phyloP scores from a whole-genome alignment of 768 basidiomycete genomes.

The Austroboletus eburneus region DNA sequence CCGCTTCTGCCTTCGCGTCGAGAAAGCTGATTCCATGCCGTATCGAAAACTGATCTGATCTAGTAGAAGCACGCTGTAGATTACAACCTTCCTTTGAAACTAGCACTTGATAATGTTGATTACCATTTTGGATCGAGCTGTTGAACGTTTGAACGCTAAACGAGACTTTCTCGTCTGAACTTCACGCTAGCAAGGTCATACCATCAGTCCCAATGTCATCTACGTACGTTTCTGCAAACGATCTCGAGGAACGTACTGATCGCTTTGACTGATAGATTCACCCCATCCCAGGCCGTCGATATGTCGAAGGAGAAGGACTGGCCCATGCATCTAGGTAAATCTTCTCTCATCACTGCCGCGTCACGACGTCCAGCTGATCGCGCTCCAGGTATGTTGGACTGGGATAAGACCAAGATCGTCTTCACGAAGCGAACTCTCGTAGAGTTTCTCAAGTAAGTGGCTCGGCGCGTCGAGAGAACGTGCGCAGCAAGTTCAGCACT shows the following conservation, averaged over 20 bases:
- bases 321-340: slow-evolving; percentile 60
- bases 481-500: slow-evolving; percentile 23
- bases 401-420: slow-evolving; percentile 71
- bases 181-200: not conserved
- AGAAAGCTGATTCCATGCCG: too few species aligned
- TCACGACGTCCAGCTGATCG: not conserved
- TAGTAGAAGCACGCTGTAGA: too few species aligned
- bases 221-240: slow-evolving; percentile 16
- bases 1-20: too few species aligned
- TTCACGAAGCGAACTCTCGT: slow-evolving; percentile 75
- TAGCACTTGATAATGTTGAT: not conserved
- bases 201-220: slow-evolving; percentile 16
- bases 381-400: slow-evolving; percentile 67
- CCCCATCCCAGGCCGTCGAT: slow-evolving; percentile 52
- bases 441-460: slow-evolving; percentile 69
- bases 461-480: not conserved
- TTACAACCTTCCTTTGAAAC: too few species aligned
- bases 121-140: slow-evolving; percentile 3
- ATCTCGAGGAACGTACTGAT: slow-evolving; percentile 3
- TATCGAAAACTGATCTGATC: too few species aligned
- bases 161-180: too few species aligned
- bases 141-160: too few species aligned
- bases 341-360: not conserved
- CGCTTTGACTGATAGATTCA: slow-evolving; percentile 42
- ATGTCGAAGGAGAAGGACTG: slow-evolving; percentile 69